Conservation (phyloP, 2,329 filamentous ascomycete genomes). For the Byssoonygena ceratinophila region DNA sequence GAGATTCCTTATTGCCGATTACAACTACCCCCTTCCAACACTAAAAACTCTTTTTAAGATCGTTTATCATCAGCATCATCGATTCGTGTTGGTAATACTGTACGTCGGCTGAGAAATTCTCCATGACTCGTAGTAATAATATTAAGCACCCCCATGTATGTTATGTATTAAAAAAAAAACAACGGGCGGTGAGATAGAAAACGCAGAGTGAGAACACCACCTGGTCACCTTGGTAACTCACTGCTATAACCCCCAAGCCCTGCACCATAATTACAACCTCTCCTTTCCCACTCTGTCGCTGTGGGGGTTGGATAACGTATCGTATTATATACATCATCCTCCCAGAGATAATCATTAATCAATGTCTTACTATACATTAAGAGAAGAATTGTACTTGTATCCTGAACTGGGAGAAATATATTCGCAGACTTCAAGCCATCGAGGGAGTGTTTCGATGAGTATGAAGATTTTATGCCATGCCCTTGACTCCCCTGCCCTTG, state of each 20-base stretch:
- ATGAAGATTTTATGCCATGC: background rate
- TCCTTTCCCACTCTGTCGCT: background rate
- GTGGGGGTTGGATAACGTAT: background rate
- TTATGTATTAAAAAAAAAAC: no score
- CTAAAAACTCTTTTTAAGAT: no score
- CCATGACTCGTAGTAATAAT: no score
- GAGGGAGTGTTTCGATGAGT: no score
- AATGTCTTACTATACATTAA: background rate
- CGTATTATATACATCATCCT: background rate
- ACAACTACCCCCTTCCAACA: no score
- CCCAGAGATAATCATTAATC: background rate
- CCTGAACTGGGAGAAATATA: background rate
- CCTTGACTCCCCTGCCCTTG: no score
- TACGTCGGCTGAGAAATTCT: no score
- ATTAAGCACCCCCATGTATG: no score
- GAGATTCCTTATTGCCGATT: no score
- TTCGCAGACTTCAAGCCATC: no score
- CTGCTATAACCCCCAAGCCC: background rate
- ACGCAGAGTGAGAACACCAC: background rate
- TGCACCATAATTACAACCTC: background rate
- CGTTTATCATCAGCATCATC: no score
- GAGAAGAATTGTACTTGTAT: background rate
- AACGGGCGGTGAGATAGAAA: background rate
- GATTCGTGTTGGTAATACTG: no score
- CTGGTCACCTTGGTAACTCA: background rate